Evolutionary conservation across 345 rosid species (phyloP), one percentile per base, ranked within the genome.

Genomic region (thale cress (Arabidopsis thaliana)): DNA sequence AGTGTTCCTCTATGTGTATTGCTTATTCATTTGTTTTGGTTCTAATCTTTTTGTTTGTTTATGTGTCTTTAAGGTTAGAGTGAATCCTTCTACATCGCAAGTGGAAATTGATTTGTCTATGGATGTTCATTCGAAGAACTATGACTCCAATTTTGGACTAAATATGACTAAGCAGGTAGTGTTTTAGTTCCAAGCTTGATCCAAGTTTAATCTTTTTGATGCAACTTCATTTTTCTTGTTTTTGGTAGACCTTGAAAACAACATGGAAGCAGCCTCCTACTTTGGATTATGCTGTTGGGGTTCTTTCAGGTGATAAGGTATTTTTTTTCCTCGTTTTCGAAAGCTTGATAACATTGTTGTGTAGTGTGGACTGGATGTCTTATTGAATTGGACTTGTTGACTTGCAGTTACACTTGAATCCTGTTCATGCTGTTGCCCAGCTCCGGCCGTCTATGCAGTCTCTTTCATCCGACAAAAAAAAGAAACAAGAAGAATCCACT

Each of bases 341-440:
- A 60, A 16, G 51, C 23, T 64, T 70, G 65, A 55, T 46, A 63
- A 36, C 51, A 53, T 63, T 68, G 36, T 58, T 74, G 59, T 66
- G 33, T 37, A 51, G 44, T 76, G 65, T 42, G 51, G 10, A 48
- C 24, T 45, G 23, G 57, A 62, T 55, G 11, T 28, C 41, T 76
- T 76, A 7, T 69, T 42, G 34, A 67, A 53, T 36, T 59, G 37
- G 41, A 68, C 40, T 16, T 42, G 14, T 46, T 63, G 36, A 77
- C 74, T 77, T 88, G 91, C 93, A 94, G 98, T 79, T 92, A 69
- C 78, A 86, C 80, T 75, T 94, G 87, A 91, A 91, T 81, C 98
- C 97, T 67, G 76, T 92, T 74, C 84, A 90, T 79, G 87, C 97
- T 59, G 87, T 85, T 75, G 93, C 87, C 79, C 97, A 94, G 83